Base-by-base conservation (phyloP, 176 grass and related monocot species). In the Eremochloa ophiuroides region DNA sequence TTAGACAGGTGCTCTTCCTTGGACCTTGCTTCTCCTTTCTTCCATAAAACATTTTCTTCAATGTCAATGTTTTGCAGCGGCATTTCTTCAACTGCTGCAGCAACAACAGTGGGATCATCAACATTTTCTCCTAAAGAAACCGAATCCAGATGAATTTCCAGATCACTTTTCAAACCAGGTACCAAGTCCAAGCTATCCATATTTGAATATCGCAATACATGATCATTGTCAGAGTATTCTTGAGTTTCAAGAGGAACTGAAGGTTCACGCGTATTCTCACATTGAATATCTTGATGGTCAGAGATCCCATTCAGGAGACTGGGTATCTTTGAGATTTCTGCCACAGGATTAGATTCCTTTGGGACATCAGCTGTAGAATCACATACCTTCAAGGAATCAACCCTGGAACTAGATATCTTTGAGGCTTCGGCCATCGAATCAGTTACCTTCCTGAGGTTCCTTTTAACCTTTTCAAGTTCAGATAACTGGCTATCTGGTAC, bases 391-490 rank as follows among this genome's bases (percentile, higher is more conserved):
- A 66, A 73, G 76, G 71, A 63, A 78, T 94, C 94, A 84, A 83
- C 80, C 33, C 81, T 83, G 47, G 86, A 80, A 85, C 74, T 93
- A 70, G 90, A 89, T 71, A 95, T 56, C 65, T 89, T 89, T 37
- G 87, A 89, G 73, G 89, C 89, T 74, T 94, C 89, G 80, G 80
- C 87, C 67, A 89, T 87, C 29, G 82, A 90, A 88, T 88, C 88
- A 80, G 92, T 83, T 83, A 89, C 86, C 86, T 93, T 98, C 80
- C 93, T 89, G 66, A 98, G 91, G 67, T 84, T 98, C 33, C 86
- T 87, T 78, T 98, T 98, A 66, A 98, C 96, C 77, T 93, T 95
- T 65, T 95, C 96, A 61, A 98, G 88, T 82, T 98, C 96, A 76
- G 88, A 91, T 78, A 92, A 85, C 62, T 89, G 82, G 79, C 83